Percentiles rank a stretch among this genome's conserved stretches.
These are phyloP conservation scores for Aspergillus nomiae DNA, from an alignment of 2,329 filamentous ascomycete species.

Conservation along the genomic window DNA sequence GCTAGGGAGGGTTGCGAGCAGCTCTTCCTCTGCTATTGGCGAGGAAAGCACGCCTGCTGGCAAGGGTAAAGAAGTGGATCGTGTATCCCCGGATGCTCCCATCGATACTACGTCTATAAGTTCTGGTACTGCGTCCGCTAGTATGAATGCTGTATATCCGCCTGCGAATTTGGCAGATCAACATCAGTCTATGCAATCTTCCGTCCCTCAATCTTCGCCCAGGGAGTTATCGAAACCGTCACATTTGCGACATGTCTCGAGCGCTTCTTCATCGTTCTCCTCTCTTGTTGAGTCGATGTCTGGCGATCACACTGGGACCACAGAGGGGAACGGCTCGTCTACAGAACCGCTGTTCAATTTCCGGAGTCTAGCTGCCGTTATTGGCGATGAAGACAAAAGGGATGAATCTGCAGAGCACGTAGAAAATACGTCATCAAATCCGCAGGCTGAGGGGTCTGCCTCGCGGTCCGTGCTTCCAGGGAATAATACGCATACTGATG, in stretches of 20 bases:
- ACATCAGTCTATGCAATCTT: constrained; percentile 28
- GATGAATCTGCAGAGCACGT: constrained; percentile 40
- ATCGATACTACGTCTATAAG: constrained; percentile 10
- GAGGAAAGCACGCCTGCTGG: constrained; percentile 43
- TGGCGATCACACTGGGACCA: constrained; percentile 44
- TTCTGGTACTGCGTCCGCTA: constrained; percentile 37
- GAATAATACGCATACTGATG: constrained; percentile 15
- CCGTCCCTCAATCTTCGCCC: constrained; percentile 14
- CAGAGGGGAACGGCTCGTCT: constrained; percentile 52
- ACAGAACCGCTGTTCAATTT: constrained; percentile 90
- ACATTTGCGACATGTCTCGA: constrained; percentile 80
- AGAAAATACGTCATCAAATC: constrained; percentile 32
- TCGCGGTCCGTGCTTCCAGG: constrained; percentile 21
- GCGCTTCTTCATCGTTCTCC: constrained; percentile 75
- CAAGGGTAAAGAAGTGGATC: constrained; percentile 73
- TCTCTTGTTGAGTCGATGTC: constrained; percentile 68
- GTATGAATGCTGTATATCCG: constrained; percentile 22
- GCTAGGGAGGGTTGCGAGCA: constrained; percentile 39
- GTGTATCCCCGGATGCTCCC: constrained; percentile 36
- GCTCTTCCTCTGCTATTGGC: constrained; percentile 38
- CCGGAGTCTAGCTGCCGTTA: constrained; percentile 79
- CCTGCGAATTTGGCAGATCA: constrained; percentile 20
- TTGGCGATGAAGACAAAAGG: constrained; percentile 65
- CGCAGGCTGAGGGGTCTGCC: constrained; percentile 25
- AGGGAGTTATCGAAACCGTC: constrained; percentile 64